A percentile compares a stretch with the other conserved stretches of the same genome.
Evolutionary conservation across 805 yeast species (phyloP).

Genomic region (Sungouiella thailandica): DNA sequence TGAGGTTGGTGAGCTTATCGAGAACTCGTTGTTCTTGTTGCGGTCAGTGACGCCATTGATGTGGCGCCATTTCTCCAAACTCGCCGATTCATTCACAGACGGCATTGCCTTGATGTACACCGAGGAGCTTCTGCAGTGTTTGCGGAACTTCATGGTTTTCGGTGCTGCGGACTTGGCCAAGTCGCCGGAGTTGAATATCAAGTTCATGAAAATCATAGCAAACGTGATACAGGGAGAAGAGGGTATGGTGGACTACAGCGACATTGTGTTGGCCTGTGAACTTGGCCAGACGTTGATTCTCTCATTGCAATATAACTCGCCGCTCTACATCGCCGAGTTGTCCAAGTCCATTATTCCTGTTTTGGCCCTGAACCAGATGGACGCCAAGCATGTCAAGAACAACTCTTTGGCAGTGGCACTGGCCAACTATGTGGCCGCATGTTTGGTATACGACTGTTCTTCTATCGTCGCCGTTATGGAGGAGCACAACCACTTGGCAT

Average conservation of each 20-base stretch:
- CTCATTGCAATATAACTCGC: conserved; percentile 46
- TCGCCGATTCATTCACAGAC: conserved; percentile 27
- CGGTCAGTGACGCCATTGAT: conserved; percentile 50
- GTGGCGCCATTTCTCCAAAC: conserved; percentile 64
- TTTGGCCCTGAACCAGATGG: conserved; percentile 21
- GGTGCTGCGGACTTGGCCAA: conserved; percentile 35
- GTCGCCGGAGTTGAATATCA: conserved; percentile 43
- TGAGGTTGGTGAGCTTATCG: conserved; percentile 68
- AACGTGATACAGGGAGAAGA: conserved; percentile 45
- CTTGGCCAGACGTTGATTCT: conserved; percentile 62
- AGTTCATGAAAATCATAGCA: conserved; percentile 47
- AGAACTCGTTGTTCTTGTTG: conserved; percentile 40
- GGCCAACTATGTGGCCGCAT: conserved; percentile 59
- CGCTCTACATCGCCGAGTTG: conserved; percentile 41
- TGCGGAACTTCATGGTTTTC: conserved; percentile 67
- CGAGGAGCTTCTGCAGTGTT: conserved; percentile 70
- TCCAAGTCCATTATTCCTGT: conserved; percentile 40
- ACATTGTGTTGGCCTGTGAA: conserved; percentile 54
- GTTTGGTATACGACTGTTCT: conserved; percentile 56
- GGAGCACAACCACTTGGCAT: conserved; percentile 29
- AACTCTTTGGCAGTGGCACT: conserved; percentile 43
- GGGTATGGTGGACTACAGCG: conserved; percentile 43
- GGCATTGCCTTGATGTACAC: conserved; percentile 60
- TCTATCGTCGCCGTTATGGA: conserved; percentile 48
- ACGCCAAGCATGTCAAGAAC: conserved; percentile 23